A percentile compares a stretch with the other conserved stretches of the same genome.
These are phyloP conservation scores for Ophiostoma australiae DNA, from an alignment of 2,329 filamentous ascomycete genomes.

Conservation along the genomic window DNA sequence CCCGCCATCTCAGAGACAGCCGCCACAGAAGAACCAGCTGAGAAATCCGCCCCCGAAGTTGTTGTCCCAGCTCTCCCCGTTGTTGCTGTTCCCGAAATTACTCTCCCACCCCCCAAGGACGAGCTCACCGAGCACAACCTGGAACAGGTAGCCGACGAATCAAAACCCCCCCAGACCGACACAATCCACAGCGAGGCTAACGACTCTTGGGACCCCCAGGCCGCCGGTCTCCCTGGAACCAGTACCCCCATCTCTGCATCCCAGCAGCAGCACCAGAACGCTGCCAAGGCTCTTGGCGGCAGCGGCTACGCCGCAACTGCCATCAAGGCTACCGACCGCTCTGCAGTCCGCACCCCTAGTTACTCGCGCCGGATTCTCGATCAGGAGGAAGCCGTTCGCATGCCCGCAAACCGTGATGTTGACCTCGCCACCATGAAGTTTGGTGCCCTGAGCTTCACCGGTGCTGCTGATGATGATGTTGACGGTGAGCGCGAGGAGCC, in stretches of 20 bases:
- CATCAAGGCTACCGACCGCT: conserved; percentile 66
- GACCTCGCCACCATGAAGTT: conserved; percentile 93
- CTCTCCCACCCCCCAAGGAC: conserved; percentile 67
- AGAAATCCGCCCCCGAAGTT: conserved; percentile 34
- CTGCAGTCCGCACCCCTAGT: conserved; percentile 64
- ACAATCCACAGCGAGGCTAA: conserved; percentile 85
- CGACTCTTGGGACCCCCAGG: conserved; percentile 74
- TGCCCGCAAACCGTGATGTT: conserved; percentile 94
- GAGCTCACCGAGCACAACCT: conserved; percentile 88
- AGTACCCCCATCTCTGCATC: conserved; percentile 62
- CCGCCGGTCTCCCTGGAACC: conserved; percentile 53
- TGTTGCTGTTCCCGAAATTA: conserved; percentile 48
- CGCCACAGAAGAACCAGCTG: conserved; percentile 30
- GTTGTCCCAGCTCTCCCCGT: conserved; percentile 37
- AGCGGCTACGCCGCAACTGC: conserved; percentile 77
- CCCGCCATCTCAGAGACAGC: conserved; percentile 36
- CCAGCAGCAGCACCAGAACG: conserved; percentile 59
- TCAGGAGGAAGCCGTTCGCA: conserved; percentile 95
- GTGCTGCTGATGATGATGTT: conserved; percentile 77
- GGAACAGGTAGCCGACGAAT: conserved; percentile 80
- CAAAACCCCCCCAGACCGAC: conserved; percentile 68
- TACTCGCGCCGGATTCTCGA: conserved; percentile 84
- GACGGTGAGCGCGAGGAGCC: conserved; percentile 93
- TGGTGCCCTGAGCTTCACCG: conserved; percentile 87
- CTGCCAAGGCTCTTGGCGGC: conserved; percentile 51